Percentiles rank a stretch among this genome's conserved stretches.
Conservation (phyloP, 2,329 filamentous ascomycete genomes). For the Ophiocordyceps camponoti-leonardi region DNA sequence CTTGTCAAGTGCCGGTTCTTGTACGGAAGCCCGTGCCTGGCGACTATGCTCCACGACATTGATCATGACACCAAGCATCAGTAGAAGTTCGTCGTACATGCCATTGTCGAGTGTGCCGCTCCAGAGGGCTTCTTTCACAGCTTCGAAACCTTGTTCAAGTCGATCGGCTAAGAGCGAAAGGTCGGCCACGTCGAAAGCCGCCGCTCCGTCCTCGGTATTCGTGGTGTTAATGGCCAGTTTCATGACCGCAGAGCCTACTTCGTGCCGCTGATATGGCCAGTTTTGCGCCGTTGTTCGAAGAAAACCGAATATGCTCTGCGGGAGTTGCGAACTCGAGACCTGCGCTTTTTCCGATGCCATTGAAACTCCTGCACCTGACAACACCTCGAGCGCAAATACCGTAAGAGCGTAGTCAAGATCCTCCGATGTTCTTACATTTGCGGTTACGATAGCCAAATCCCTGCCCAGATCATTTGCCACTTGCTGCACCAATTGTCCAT, state of each 20-base stretch:
- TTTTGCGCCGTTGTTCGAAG: conserved; percentile 12
- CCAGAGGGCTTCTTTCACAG: conserved; percentile 28
- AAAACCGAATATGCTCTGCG: conserved; percentile 12
- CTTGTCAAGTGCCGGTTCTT: conserved; percentile 29
- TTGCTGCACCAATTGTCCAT: conserved; percentile 10
- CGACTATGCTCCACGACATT: conserved; percentile 72
- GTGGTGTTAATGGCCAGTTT: conserved; percentile 70
- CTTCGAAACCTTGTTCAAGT: conserved; percentile 33
- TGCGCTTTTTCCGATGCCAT: conserved; percentile 7
- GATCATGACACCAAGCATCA: conserved; percentile 69
- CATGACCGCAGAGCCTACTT: conserved; percentile 12
- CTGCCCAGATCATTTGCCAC: conserved; percentile 12
- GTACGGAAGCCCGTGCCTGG: conserved; percentile 30
- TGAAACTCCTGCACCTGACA: conserved; percentile 11
- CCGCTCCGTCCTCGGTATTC: conserved; percentile 62
- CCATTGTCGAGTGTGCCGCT: conserved; percentile 30
- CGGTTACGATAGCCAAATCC: conserved; percentile 10
- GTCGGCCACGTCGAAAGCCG: conserved; percentile 45
- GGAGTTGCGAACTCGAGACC: conserved; percentile 8
- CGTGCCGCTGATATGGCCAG: conserved; percentile 7
- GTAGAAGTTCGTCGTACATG: conserved; percentile 52
- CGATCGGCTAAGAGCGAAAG: conserved; percentile 28
- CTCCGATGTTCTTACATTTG: conserved; percentile 1
- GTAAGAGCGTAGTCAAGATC: conserved; percentile 25
- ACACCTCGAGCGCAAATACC: conserved; percentile 19